A percentile compares a stretch with the other conserved stretches of the same genome.
These are phyloP conservation scores for Mollisia scopiformis DNA, from an alignment of 2,329 filamentous ascomycete species.

Conservation along the genomic window DNA sequence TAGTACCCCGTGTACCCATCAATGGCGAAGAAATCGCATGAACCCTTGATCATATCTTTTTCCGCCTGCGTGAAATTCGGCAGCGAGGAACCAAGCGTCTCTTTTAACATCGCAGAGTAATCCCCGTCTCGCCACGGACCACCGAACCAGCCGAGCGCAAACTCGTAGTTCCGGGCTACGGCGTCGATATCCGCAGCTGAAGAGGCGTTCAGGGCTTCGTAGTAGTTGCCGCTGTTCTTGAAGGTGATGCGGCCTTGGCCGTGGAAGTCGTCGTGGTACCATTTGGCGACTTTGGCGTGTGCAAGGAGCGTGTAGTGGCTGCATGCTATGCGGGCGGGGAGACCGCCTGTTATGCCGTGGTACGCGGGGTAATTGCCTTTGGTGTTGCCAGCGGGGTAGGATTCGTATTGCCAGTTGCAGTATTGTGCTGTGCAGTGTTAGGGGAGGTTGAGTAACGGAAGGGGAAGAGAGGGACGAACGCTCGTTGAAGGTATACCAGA, in stretches of 20 bases:
- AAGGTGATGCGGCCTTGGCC: slow-evolving; percentile 53
- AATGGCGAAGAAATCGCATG: slow-evolving; percentile 59
- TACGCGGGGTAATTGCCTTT: slow-evolving; percentile 47
- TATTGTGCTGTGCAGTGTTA: slow-evolving; percentile 38
- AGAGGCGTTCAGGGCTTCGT: slow-evolving; percentile 46
- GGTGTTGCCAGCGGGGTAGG: slow-evolving; percentile 44
- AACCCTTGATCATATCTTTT: slow-evolving; percentile 51
- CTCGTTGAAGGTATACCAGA: slow-evolving; percentile 60
- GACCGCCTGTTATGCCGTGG: slow-evolving; percentile 43
- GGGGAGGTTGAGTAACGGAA: slow-evolving; percentile 16
- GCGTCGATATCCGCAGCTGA: slow-evolving; percentile 30
- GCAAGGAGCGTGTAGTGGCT: slow-evolving; percentile 50
- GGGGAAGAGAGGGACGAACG: slow-evolving; percentile 35
- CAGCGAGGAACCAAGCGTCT: slow-evolving; percentile 47
- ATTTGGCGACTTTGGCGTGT: slow-evolving; percentile 53
- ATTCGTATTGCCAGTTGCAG: slow-evolving; percentile 51
- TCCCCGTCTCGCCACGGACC: slow-evolving; percentile 50
- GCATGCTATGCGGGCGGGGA: slow-evolving; percentile 45
- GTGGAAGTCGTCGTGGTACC: slow-evolving; percentile 56
- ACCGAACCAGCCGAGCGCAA: slow-evolving; percentile 51
- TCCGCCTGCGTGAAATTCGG: slow-evolving; percentile 50
- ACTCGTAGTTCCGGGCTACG: slow-evolving; percentile 41
- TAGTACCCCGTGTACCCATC: slow-evolving; percentile 57
- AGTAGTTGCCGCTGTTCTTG: slow-evolving; percentile 48
- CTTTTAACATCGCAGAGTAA: slow-evolving; percentile 51